Conservation (phyloP, 2,329 filamentous ascomycete genomes). For the Pestalotiopsis sp. region DNA sequence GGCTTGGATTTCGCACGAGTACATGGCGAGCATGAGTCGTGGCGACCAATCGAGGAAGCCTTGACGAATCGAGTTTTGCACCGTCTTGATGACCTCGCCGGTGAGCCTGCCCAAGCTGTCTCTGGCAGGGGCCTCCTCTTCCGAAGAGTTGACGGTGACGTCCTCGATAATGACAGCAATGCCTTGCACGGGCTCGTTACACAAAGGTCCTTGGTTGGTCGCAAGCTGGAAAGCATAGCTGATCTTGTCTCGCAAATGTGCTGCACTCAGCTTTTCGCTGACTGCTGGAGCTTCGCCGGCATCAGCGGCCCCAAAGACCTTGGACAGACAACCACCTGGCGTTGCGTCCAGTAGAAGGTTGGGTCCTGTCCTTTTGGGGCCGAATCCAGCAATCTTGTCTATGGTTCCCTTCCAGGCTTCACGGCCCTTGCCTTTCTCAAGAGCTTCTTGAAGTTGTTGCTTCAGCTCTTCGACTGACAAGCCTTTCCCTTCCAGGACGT, state of each 20-base stretch:
- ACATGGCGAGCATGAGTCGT: slow-evolving; percentile 95
- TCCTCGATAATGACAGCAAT: slow-evolving; percentile 90
- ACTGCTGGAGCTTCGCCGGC: slow-evolving; percentile 38
- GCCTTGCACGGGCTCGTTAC: slow-evolving; percentile 90
- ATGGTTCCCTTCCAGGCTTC: slow-evolving; percentile 79
- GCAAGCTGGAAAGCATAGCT: slow-evolving; percentile 93
- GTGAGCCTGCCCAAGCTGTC: slow-evolving; percentile 80
- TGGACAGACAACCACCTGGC: slow-evolving; percentile 66
- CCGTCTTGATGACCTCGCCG: slow-evolving; percentile 88
- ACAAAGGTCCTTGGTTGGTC: slow-evolving; percentile 85
- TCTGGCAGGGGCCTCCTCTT: slow-evolving; percentile 54
- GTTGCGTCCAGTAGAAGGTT: slow-evolving; percentile 90
- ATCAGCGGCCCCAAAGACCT: slow-evolving; percentile 59
- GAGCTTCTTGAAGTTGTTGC: slow-evolving; percentile 66
- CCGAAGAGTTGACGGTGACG: slow-evolving; percentile 63
- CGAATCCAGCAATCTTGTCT: slow-evolving; percentile 87
- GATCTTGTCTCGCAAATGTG: slow-evolving; percentile 86
- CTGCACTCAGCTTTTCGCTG: slow-evolving; percentile 56
- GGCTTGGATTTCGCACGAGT: slow-evolving; percentile 95
- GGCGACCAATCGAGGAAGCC: slow-evolving; percentile 96
- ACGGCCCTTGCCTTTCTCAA: slow-evolving; percentile 72
- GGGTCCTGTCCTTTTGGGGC: slow-evolving; percentile 80
- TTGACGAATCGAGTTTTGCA: slow-evolving; percentile 79
- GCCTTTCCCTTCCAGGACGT: slow-evolving; percentile 60
- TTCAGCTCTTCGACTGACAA: slow-evolving; percentile 79